A percentile compares a stretch with the other conserved stretches of the same genome.
These are phyloP conservation scores for Penicillium cataractarum DNA, from an alignment of 495 filamentous ascomycete species.

Conservation along the genomic window DNA sequence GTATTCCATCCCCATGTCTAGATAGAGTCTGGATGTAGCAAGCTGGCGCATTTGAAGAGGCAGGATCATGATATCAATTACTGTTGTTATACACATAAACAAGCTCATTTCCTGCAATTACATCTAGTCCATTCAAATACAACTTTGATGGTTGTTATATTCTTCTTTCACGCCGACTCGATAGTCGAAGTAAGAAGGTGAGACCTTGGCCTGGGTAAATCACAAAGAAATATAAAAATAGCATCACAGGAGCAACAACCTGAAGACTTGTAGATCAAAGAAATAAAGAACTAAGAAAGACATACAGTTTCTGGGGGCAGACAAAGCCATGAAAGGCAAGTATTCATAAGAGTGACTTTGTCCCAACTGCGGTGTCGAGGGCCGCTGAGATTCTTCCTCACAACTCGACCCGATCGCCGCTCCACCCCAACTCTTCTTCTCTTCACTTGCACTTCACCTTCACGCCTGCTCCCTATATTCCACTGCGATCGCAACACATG, in stretches of 20 bases:
- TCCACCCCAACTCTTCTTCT: background rate
- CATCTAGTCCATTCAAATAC: background rate
- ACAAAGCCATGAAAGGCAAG: background rate
- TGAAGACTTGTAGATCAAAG: background rate
- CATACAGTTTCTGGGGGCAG: background rate
- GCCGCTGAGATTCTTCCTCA: background rate
- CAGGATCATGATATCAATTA: conserved; percentile 18
- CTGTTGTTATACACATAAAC: conserved; percentile 17
- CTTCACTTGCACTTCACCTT: background rate
- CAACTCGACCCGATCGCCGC: conserved; percentile 2
- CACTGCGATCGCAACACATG: background rate
- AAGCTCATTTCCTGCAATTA: conserved; percentile 10
- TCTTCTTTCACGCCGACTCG: background rate
- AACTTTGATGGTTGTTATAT: background rate
- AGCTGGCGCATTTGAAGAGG: conserved; percentile 17
- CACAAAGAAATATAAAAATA: conserved; percentile 14
- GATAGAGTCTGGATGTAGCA: conserved; percentile 27
- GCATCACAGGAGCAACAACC: background rate
- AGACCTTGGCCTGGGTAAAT: background rate
- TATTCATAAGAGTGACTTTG: background rate
- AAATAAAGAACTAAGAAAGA: background rate
- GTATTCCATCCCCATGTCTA: conserved; percentile 29
- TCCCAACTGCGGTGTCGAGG: background rate
- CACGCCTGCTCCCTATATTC: background rate
- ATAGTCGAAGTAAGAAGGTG: background rate